Evolutionary conservation across 1,284 basidiomycete species (phyloP), one percentile per base, ranked within the genome.

Genomic region (Puccinia sorghi): DNA sequence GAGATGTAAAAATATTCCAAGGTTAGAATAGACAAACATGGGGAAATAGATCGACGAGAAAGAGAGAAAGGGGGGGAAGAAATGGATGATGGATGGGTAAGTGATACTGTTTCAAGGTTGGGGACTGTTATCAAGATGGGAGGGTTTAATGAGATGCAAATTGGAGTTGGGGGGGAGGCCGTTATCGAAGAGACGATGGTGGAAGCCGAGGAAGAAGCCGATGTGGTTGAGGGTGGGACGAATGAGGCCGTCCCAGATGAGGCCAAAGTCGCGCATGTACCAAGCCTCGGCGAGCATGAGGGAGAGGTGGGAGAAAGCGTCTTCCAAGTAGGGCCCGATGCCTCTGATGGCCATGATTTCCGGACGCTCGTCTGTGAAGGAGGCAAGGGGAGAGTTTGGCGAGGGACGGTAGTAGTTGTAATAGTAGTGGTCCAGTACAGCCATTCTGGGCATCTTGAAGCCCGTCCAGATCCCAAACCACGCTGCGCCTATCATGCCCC

Each of bases 401-500:
- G 50, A 56, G 48, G 69, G 1, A 13, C 56, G 46, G 59, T 48
- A 46, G 59, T 50, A 48, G 25, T 64, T 27, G 59, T 48, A 46
- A 48, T 50, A 48, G 25, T 52, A 50, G 72, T 37, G 37, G 20
- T 20, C 13, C 17, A 27, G 46, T 32, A 52, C 25, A 6, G 48
- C 0, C 25, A 78, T 59, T 43, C 72, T 78, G 12, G 75, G 73
- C 4, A 72, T 25, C 39, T 39, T 56, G 56, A 57, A 72, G 5
- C 82, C 82, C n/a, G 82, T 32, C 91, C 91, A 92, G n/a, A 89
- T 66, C 43, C 80, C 82, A 81, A 90, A 91, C 90, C 91, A 92
- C 4, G 86, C 72, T 0, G 84, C 82, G 8, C 90, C 89, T 81
- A 89, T 88, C 1, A 84, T 82, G 2, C 88, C 81, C 0, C 93